Evolutionary conservation across 768 basidiomycete genomes (phyloP).

Genomic region (Amanita rimosa): DNA sequence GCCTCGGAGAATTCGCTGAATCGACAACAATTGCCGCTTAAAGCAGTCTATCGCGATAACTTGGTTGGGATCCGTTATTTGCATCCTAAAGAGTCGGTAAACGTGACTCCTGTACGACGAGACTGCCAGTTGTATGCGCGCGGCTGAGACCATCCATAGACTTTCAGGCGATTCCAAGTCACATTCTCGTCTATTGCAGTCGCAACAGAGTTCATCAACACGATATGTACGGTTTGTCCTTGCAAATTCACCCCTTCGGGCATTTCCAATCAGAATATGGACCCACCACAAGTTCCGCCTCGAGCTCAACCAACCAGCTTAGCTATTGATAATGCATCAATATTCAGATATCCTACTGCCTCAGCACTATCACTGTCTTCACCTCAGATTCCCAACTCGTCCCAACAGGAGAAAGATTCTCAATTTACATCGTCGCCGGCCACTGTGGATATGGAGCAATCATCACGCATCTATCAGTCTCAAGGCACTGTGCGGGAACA

Average conservation of each 20-base stretch:
- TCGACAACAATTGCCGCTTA: conserved; percentile 45
- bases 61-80: conserved; percentile 71
- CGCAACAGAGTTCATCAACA: conserved; percentile 46
- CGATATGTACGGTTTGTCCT: conserved; percentile 59
- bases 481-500: not conserved
- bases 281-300: conserved; percentile 1
- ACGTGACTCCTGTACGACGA: not conserved
- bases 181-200: conserved; percentile 43
- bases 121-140: conserved; percentile 1
- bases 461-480: not conserved
- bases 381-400: not conserved
- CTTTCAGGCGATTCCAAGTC: conserved; percentile 68
- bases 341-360: not conserved
- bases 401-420: not conserved
- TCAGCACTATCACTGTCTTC: not conserved
- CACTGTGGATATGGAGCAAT: not conserved
- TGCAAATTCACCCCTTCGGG: conserved; percentile 46
- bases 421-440: conserved; percentile 3
- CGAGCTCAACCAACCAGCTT: not conserved
- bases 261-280: conserved; percentile 1
- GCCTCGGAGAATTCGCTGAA: conserved; percentile 18
- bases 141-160: conserved; percentile 22
- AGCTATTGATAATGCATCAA: not conserved
- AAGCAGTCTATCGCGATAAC: conserved; percentile 67
- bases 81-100: conserved; percentile 19